Evolutionary conservation across 129 eudicot genomes (phyloP).

Genomic region (Apium graveolens): DNA sequence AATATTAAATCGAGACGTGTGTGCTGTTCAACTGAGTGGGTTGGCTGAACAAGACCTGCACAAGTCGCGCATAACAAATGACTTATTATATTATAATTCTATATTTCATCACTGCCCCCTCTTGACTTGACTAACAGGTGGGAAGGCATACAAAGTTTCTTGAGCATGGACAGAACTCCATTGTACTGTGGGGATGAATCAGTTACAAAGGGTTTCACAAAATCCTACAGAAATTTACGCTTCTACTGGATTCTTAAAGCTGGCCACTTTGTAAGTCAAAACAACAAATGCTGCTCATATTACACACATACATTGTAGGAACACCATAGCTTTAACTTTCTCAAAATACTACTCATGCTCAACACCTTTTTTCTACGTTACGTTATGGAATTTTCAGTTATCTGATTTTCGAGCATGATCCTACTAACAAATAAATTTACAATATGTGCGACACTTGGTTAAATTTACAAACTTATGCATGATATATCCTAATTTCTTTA

Average conservation of each 20-base stretch:
- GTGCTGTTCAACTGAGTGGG: too few relatives aligned
- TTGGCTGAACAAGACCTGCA: neutral
- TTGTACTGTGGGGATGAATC: slow-evolving; percentile 45
- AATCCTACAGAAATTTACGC: slow-evolving; percentile 55
- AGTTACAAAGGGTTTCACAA: slow-evolving; percentile 54
- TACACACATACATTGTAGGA: neutral
- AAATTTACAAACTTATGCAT: neutral
- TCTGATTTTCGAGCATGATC: too few relatives aligned
- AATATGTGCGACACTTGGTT: neutral
- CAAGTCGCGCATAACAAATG: neutral
- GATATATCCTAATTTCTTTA: neutral
- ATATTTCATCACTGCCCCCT: neutral
- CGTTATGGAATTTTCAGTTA: too few relatives aligned
- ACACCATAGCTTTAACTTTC: neutral
- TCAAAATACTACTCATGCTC: too few relatives aligned
- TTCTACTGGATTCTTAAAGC: slow-evolving; percentile 94
- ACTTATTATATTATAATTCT: too few relatives aligned
- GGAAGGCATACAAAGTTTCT: slow-evolving; percentile 74
- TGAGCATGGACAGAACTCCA: slow-evolving; percentile 52
- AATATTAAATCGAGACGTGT: neutral
- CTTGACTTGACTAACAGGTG: slow-evolving; percentile 37
- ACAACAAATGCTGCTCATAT: neutral
- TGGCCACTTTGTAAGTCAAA: slow-evolving; percentile 79
- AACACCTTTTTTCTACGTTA: too few relatives aligned
- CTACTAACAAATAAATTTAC: too few relatives aligned